A percentile compares a stretch with the other conserved stretches of the same genome.
Evolutionary conservation across 106 monocot genomes (phyloP).

Genomic region (Iris macrosiphon): DNA sequence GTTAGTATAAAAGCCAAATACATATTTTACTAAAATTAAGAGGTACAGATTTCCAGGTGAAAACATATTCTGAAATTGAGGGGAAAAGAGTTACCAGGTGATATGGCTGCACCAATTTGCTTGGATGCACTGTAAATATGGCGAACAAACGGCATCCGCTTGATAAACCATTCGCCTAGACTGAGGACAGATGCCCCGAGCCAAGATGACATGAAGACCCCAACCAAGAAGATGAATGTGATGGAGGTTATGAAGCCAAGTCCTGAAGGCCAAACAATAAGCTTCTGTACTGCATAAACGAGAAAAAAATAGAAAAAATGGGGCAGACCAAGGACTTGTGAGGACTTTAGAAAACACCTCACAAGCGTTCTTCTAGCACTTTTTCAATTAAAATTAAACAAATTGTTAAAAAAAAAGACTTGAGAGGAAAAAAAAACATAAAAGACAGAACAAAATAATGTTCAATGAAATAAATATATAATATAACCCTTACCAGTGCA

Average conservation of each 20-base stretch:
- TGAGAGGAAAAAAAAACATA: no score
- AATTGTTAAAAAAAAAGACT: no score
- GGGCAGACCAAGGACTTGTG: no score
- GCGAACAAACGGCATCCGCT: constrained; percentile 80
- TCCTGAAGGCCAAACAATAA: no score
- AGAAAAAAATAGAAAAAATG: no score
- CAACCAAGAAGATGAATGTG: constrained; percentile 75
- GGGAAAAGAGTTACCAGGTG: constrained; percentile 46
- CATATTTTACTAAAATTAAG: not conserved
- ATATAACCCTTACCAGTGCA: no score
- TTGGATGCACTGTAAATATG: constrained; percentile 85
- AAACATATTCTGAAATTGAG: not conserved
- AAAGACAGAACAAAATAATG: no score
- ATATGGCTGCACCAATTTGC: constrained; percentile 79
- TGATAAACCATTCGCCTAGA: constrained; percentile 85
- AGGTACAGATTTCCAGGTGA: not conserved
- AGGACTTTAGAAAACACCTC: not conserved
- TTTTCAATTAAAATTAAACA: no score
- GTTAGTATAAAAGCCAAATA: constrained; percentile 3
- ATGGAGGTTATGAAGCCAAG: constrained; percentile 78
- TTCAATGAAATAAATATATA: no score
- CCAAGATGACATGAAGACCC: constrained; percentile 88
- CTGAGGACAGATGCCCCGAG: constrained; percentile 72
- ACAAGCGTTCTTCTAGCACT: no score
- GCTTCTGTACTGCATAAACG: no score